Evolutionary conservation across 2,329 filamentous ascomycete species (phyloP), one percentile per base, ranked within the genome.

Genomic region (Mariannaea sp.): DNA sequence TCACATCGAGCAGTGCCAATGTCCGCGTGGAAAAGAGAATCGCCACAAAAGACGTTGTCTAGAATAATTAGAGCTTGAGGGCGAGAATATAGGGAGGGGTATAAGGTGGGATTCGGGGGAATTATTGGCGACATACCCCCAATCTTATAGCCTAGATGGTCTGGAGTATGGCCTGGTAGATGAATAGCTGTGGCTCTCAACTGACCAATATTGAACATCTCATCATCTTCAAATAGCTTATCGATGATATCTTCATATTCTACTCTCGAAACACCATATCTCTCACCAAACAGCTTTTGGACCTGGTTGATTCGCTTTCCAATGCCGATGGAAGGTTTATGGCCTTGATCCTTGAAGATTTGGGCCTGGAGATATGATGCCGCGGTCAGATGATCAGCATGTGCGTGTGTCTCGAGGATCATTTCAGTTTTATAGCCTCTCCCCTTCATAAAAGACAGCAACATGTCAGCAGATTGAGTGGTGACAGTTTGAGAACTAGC

Each of bases 341-440:
- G 27, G 0, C 66, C 70, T 36, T 78, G 73, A 0, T 49, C 45
- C 7, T 70, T 54, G 0, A 65, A 57, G 0, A 85, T 71, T 2
- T 62, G 66, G 0, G 68, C 65, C 59, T 84, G 81, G 0, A 88
- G 73, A 62, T 86, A 87, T 4, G 75, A 74, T 0, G 83, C 75
- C 0, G 84, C 79, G 1, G 82, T 86, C 0, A 86, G 56, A 54
- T 87, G 83, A 49, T 87, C 81, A 3, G 82, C 82, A 55, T 86
- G 81, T 0, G 75, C 78, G 63, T 88, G 84, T 0, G 85, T 87
- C 58, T 88, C 85, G 3, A 87, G 73, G 14, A 88, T 81, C 33
- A 68, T 70, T 1, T 73, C 70, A 8, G 87, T 64, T 0, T 56
- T 73, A 61, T 84, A 85, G 1, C 70, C 70, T 1, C 79, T 66